Base-by-base conservation (phyloP, 352 stramenopile genomes). In the Pythium plurisporium region DNA sequence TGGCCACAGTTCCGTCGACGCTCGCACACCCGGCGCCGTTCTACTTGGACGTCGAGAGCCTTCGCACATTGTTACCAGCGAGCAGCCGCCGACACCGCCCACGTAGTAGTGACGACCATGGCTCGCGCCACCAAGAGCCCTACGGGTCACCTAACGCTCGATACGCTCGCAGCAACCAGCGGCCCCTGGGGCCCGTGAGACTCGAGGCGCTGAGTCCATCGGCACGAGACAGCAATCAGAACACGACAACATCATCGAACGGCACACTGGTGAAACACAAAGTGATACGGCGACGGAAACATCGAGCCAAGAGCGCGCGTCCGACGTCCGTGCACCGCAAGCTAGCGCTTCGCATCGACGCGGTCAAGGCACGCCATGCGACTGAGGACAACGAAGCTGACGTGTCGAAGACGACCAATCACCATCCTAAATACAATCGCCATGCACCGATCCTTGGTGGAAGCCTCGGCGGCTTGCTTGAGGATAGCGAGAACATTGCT, bases 11-110 rank as follows among this genome's bases (percentile, higher is more conserved):
- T 20, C 42, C 38, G 19, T 26, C 45, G 14, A 46, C 37, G 23
- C 25, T 50, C 27, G 22, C 44, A 31, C 61, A 44, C 47, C 66
- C 53, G 5, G 52, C 69, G n/a, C 59, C 79, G 17, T 91, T 91
- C 40, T 89, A 86, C 65, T 59, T 91, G 44, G 76, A 91, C 20
- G 62, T 79, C 36, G 59, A 86, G 22, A 86, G 73, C 30, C 67
- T 91, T 19, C 81, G 79, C 34, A 85, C 71, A 40, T 65, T 91
- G 23, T 37, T 88, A 1, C 78, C 78, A 1, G 12, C 25, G 23
- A 66, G 43, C 17, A 53, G 53, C 3, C 25, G 54, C 26, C 61
- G 41, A 2, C 19, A 22, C 25, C 70, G 46, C 7, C 58, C 31
- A 59, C 62, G 62, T 36, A 68, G 41, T 50, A 55, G 38, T 17